Percentiles rank a stretch among this genome's conserved stretches.
Conservation (phyloP, 1,139 yeast species). For the Zygotorulaspora mrakii region DNA sequence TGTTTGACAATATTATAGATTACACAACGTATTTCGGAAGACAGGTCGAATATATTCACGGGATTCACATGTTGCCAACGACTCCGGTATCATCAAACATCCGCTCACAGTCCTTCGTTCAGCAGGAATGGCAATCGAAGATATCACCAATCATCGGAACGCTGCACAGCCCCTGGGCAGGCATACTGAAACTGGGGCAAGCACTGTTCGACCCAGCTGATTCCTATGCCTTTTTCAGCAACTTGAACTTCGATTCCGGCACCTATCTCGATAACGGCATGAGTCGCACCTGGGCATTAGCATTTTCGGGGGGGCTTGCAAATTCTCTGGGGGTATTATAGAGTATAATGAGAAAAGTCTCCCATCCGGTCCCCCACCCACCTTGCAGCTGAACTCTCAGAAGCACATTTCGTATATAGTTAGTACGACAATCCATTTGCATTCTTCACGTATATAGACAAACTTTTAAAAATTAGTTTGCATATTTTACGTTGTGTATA, state of each 20-base stretch:
- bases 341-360: not conserved
- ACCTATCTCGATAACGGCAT: constrained; percentile 53
- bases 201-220: constrained; percentile 50
- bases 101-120: constrained; percentile 46
- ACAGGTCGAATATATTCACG: constrained; percentile 55
- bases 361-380: too few relatives aligned
- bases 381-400: too few relatives aligned
- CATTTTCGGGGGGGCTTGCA: constrained; percentile 46
- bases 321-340: constrained; percentile 18
- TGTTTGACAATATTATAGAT: constrained; percentile 58
- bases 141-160: constrained; percentile 40
- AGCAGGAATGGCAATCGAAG: constrained; percentile 52
- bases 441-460: too few relatives aligned
- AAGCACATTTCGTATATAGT: too few relatives aligned
- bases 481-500: too few relatives aligned
- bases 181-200: constrained; percentile 51
- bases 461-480: too few relatives aligned
- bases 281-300: constrained; percentile 57
- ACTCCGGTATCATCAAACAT: constrained; percentile 54
- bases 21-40: constrained; percentile 55
- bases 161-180: constrained; percentile 52
- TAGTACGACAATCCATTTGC: too few relatives aligned
- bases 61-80: constrained; percentile 60
- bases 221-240: constrained; percentile 48
- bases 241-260: constrained; percentile 33